Conservation (phyloP, 345 rosid genomes). For the Eucalyptus cloeziana region DNA sequence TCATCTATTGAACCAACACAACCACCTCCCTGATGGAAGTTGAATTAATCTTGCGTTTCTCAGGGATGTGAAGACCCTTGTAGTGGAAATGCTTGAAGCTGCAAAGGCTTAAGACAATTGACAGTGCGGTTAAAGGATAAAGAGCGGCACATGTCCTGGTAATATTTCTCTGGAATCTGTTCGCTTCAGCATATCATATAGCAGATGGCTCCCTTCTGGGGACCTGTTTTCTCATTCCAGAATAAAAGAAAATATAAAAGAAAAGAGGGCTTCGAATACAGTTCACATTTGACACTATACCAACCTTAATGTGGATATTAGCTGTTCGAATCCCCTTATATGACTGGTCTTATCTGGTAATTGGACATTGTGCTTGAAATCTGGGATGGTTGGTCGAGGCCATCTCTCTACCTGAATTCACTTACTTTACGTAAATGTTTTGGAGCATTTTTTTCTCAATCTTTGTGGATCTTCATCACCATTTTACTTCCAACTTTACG, state of each 20-base stretch:
- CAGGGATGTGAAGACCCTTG: conserved; percentile 85
- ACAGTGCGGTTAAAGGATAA: neutral
- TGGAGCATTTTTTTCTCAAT: neutral
- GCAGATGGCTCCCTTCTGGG: neutral
- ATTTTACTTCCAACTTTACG: neutral
- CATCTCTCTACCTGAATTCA: neutral
- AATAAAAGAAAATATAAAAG: neutral
- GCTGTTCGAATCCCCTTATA: neutral
- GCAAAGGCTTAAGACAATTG: conserved; percentile 31
- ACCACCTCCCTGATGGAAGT: neutral
- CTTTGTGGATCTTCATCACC: neutral
- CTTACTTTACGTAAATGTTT: neutral
- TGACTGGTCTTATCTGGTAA: neutral
- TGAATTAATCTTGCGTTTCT: neutral
- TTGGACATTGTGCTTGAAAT: neutral
- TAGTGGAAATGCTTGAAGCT: conserved; percentile 90
- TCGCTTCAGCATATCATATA: neutral
- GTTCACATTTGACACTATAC: neutral
- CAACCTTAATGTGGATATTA: neutral
- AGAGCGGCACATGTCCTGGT: neutral
- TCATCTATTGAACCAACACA: neutral
- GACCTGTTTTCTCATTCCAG: neutral
- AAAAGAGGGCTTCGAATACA: neutral
- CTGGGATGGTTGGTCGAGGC: neutral
- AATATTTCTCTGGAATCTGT: neutral